phyloP scores from a whole-genome alignment of 2,329 filamentous ascomycete genomes.

The Aspergillus pseudotamarii region DNA sequence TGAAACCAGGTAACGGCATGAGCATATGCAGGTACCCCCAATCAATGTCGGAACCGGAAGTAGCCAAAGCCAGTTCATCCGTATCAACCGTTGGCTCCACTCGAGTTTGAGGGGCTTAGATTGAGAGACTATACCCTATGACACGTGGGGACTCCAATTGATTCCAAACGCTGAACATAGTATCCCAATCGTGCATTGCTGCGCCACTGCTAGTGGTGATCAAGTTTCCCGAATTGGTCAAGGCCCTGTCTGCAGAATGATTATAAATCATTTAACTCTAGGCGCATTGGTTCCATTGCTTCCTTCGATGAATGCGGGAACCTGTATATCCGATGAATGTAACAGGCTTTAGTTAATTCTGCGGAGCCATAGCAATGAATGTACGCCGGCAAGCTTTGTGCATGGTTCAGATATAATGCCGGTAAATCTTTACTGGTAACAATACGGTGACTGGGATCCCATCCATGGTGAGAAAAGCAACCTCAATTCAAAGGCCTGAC shows the following conservation, averaged over 20 bases:
- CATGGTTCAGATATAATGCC: neutral
- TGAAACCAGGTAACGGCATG: neutral
- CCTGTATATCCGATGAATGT: neutral
- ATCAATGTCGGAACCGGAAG: neutral
- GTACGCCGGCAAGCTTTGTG: accelerated
- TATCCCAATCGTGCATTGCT: neutral
- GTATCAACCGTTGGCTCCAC: neutral
- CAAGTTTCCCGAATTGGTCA: neutral
- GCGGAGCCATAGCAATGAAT: accelerated
- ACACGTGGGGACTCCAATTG: neutral
- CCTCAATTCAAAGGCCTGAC: neutral
- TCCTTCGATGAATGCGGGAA: too few relatives aligned
- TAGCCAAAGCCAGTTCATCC: neutral
- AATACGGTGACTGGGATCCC: neutral
- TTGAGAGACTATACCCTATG: neutral
- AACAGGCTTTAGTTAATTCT: neutral
- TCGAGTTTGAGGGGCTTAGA: neutral
- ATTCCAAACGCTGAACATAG: neutral
- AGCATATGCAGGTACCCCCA: neutral
- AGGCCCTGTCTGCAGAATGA: too few relatives aligned
- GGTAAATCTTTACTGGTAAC: too few relatives aligned
- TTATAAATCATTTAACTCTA: neutral
- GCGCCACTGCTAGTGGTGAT: neutral
- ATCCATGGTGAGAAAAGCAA: neutral
- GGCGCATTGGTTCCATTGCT: neutral